Evolutionary conservation across 495 filamentous ascomycete species (phyloP), one percentile per base, ranked within the genome.

Genomic region (Penicillium pancosmium): DNA sequence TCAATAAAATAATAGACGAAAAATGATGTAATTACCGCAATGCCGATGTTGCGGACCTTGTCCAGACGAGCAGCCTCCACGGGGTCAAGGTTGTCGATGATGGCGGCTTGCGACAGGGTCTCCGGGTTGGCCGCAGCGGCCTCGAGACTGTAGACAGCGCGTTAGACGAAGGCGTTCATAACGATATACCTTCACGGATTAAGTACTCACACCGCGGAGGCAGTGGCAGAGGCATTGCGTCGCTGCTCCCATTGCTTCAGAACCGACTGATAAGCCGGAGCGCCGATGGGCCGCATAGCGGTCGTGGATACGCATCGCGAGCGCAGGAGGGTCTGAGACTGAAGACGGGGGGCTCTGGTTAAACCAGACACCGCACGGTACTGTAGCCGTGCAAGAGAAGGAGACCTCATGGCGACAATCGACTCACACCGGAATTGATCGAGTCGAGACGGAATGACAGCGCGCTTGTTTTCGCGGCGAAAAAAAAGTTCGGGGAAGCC

Each of bases 21-120:
- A 21, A 35, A 43, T 16, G 34, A 44, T 18, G 7, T 34, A 67
- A 47, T 83, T 86, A 94, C 91, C 69, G 95, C 95, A 80, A 99
- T 99, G 73, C 95, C 95, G 75, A 99, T 98, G 70, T 99, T 99
- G 57, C 95, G 84, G 53, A 97, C 88, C 74, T 79, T 85, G 44
- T 86, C 82, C 55, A 99, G 68, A 57, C 95, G 84, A 59, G 84
- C 82, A 38, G 83, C 83, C 73, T 99, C 95, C 21, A 84, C 76
- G 12, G 91, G 87, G 60, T 89, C 80, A 40, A 93, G 79, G 66
- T 89, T 90, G 50, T 82, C 80, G 68, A 92, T 88, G 68, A 86
- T 94, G 15, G 80, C 80, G 52, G 86, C 80, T 73, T 90, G 88
- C 3, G 85, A 79, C 21, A 90, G 72, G 56, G 73, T 68, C 15